Base-by-base conservation (phyloP, 768 basidiomycete genomes). In the Hygrocybe coccinea region DNA sequence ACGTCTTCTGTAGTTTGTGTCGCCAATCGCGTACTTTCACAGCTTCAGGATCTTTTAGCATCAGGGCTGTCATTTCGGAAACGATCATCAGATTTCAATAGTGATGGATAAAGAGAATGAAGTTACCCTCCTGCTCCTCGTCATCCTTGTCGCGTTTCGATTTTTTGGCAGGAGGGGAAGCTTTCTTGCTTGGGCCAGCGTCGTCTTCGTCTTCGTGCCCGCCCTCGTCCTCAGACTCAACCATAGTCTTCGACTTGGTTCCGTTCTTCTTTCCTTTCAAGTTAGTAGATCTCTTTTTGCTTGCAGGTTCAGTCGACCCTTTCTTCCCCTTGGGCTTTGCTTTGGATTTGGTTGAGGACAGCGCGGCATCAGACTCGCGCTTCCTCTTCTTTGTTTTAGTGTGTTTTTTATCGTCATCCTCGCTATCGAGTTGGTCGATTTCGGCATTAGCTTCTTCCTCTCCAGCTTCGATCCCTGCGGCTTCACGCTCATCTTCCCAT, bases 1-100 rank as follows among this genome's bases (percentile, higher is more conserved):
- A 88, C 0, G 83, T 88, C 69, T 92, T 89, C 72, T 97, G 94
- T 2, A 97, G 79, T 69, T 84, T 88, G 69, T 95, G 92, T 61
- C 95, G 79, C 93, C 94, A 95, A 56, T 90, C 88, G 65, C 89
- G 85, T 62, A 95, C 91, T 68, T 86, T 74, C 24, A 70, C 49
- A 29, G 81, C 81, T 51, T 78, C 76, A 1, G 91, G 91, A 67
- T 93, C 82, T 36, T 79, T 73, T 35, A 86, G 85, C 57, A 84
- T 76, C 65, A 80, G 76, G 7, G 65, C 73, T 75, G 35, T 9
- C 11, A 43, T 55, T 57, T 41, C 49, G 43, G 52, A 48, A 56
- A 58, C 45, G 21, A 24, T 33, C 12, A 19, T 35, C n/a, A 35
- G 35, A 38, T 7, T 15, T 35, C 36, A 35, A 36, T 7, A 21